Percentiles rank a stretch among this genome's conserved stretches.
Evolutionary conservation across 1,139 yeast genomes (phyloP).

Genomic region (Suhomyces atakaporum): DNA sequence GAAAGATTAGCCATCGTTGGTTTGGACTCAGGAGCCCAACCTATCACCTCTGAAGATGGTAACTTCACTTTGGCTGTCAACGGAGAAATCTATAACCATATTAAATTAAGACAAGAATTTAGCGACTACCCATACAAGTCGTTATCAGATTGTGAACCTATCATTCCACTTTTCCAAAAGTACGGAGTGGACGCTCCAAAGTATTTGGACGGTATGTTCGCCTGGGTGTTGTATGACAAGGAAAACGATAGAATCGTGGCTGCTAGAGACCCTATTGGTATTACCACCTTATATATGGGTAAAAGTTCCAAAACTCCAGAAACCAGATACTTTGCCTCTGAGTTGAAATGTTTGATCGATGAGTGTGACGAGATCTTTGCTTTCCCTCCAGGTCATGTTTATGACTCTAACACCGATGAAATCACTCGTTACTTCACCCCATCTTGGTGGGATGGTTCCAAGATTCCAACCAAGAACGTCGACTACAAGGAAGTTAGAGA

Average conservation of each 20-base stretch:
- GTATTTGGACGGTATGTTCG: slow-evolving; percentile 96
- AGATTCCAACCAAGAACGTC: slow-evolving; percentile 72
- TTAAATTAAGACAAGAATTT: slow-evolving; percentile 76
- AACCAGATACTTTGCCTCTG: slow-evolving; percentile 88
- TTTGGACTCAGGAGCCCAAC: slow-evolving; percentile 96
- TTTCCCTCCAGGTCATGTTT: slow-evolving; percentile 98
- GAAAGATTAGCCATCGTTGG: slow-evolving; percentile 97
- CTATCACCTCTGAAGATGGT: slow-evolving; percentile 80
- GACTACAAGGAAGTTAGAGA: slow-evolving; percentile 75
- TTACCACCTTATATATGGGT: slow-evolving; percentile 96
- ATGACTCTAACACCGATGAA: slow-evolving; percentile 86
- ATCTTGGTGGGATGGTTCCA: slow-evolving; percentile 85
- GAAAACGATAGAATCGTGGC: slow-evolving; percentile 85
- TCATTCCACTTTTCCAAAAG: slow-evolving; percentile 86
- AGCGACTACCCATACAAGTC: slow-evolving; percentile 77
- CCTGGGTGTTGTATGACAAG: slow-evolving; percentile 87
- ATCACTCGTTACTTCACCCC: slow-evolving; percentile 88
- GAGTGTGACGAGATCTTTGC: slow-evolving; percentile 92
- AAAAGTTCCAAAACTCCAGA: slow-evolving; percentile 68
- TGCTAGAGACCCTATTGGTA: slow-evolving; percentile 98
- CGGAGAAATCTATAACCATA: slow-evolving; percentile 98
- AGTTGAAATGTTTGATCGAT: slow-evolving; percentile 87
- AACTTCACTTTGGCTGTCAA: slow-evolving; percentile 80
- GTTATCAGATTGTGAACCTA: slow-evolving; percentile 94
- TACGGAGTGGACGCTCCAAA: slow-evolving; percentile 90